Evolutionary conservation across 441 rosid genomes (phyloP).

Genomic region (Flueggea neowawraea): DNA sequence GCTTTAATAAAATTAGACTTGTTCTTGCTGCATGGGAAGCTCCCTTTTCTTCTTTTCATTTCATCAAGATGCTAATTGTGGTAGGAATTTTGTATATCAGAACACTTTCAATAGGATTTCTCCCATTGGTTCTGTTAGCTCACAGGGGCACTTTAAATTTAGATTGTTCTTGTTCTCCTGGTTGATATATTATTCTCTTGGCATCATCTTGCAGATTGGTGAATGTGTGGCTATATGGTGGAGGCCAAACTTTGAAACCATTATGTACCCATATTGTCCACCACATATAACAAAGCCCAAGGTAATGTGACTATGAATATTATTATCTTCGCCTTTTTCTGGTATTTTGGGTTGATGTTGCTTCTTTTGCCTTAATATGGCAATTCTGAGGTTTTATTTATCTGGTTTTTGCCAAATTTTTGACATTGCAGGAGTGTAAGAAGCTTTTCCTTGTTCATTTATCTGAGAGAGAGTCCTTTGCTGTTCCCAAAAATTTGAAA

Average conservation of each 20-base stretch:
- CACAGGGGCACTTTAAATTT: neutral
- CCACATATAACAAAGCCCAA: slow-evolving; percentile 96
- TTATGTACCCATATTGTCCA: slow-evolving; percentile 98
- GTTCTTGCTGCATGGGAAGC: no score
- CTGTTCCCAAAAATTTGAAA: slow-evolving; percentile 94
- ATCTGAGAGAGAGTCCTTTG: slow-evolving; percentile 98
- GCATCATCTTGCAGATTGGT: slow-evolving; percentile 57
- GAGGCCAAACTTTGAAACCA: slow-evolving; percentile 99
- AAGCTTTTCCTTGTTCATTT: slow-evolving; percentile 92
- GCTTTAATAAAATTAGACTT: no score
- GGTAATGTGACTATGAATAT: slow-evolving; percentile 30
- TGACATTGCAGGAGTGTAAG: slow-evolving; percentile 82
- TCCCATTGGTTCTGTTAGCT: no score
- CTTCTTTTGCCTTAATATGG: slow-evolving; percentile 3
- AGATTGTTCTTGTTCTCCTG: neutral
- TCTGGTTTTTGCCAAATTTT: slow-evolving; percentile 2
- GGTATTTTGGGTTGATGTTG: neutral
- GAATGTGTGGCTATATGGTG: slow-evolving; percentile 99
- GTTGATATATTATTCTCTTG: slow-evolving; percentile 3
- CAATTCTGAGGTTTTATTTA: slow-evolving; percentile 5
- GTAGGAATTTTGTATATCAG: no score
- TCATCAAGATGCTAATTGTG: no score
- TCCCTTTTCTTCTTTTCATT: no score
- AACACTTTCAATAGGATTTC: no score
- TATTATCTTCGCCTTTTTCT: neutral